Evolutionary conservation across 2,329 filamentous ascomycete genomes (phyloP).

Genomic region (Nemania serpens): DNA sequence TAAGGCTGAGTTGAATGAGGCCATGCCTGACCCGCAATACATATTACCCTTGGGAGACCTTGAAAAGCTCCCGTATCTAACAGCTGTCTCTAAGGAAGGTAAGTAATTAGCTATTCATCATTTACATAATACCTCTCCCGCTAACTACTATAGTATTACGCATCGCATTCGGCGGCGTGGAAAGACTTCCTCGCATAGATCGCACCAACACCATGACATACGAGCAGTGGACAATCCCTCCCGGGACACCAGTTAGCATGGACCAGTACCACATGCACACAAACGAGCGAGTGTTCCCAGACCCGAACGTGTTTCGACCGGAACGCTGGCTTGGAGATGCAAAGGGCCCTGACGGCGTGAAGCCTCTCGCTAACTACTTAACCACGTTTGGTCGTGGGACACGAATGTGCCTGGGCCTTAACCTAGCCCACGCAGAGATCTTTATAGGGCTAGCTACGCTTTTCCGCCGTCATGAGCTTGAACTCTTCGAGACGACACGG

Average conservation of each 20-base stretch:
- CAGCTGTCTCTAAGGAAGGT: conserved; percentile 11
- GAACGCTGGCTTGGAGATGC: conserved; percentile 32
- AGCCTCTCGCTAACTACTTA: conserved; percentile 26
- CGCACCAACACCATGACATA: conserved; percentile 16
- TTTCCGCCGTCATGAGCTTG: conserved; percentile 48
- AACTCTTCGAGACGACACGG: conserved; percentile 37
- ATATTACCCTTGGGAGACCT: conserved; percentile 20
- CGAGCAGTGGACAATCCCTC: conserved; percentile 24
- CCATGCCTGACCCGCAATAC: conserved; percentile 22
- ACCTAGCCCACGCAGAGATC: conserved; percentile 42
- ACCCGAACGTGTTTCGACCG: conserved; percentile 25
- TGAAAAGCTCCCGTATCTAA: conserved; percentile 28
- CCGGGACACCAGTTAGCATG: conserved; percentile 25
- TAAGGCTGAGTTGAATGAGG: conserved; percentile 10
- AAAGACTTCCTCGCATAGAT: conserved; percentile 28
- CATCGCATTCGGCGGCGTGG: conserved; percentile 17
- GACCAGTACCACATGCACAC: conserved; percentile 31
- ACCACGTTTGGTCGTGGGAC: conserved; percentile 43
- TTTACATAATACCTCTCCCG: too few species aligned
- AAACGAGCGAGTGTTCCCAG: conserved; percentile 26
- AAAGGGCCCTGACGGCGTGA: conserved; percentile 14
- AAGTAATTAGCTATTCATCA: not conserved
- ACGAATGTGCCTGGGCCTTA: conserved; percentile 42
- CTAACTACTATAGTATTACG: conserved; percentile 16
- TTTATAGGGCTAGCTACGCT: conserved; percentile 50